Evolutionary conservation across 352 stramenopile species (phyloP), one percentile per base, ranked within the genome.

Genomic region (Phytophthora foliorum): DNA sequence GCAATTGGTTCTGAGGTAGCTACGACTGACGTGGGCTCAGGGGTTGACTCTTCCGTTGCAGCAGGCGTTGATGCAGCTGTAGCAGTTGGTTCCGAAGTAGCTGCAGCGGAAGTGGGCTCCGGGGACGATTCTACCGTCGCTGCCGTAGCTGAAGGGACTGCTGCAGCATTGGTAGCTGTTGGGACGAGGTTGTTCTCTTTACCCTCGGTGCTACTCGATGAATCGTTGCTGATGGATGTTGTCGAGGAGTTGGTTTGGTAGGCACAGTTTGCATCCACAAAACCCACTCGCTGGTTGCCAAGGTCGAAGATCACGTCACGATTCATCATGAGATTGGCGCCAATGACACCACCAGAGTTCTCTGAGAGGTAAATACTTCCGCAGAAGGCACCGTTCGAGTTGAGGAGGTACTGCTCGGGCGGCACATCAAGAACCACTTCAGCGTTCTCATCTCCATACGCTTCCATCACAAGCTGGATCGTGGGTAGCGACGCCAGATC

Each of bases 251-350:
- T 19, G 42, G 10, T 31, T 42, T 74, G 50, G 49, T 70, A 82
- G 2, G 58, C 50, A 34, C 88, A 96, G 49, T 94, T 73, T 3
- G 88, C 84, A 34, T 91, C 75, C 7, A 87, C 88, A 67, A 96
- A 96, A 0, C 87, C 89, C 7, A 96, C 78, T n/a, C 87, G 86
- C 34, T 91, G 72, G 54, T 88, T 85, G 2, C 74, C 78, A 1
- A 74, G 63, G 55, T 96, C 89, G 65, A 96, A 96, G 22, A 96
- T 89, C 25, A 96, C 81, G 41, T 96, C 87, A 25, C 86, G 84
- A 45, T 89, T 74, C 74, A 83, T 84, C 89, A 96, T 95, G 42
- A 96, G 79, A 69, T 92, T 92, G 42, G 89, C 86, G 8, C 89
- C 89, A 61, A 96, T 92, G 16, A 96, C 86, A 31, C 89, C 89